Base-by-base conservation (phyloP, 441 rosid genomes). In the Syzygium syzygioides region DNA sequence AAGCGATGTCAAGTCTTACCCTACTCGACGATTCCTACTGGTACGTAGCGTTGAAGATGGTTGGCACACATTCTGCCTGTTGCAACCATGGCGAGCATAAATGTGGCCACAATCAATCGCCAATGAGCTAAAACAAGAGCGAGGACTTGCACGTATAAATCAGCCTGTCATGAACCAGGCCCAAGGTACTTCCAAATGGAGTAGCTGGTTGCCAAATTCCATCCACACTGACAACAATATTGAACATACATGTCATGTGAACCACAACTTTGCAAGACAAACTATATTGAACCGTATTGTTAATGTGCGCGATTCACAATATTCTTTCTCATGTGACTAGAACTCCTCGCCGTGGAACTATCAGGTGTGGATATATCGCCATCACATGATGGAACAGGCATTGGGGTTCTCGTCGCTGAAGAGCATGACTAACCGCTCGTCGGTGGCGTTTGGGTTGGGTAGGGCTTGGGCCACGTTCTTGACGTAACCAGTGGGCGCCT, bases 371-470 rank as follows among this genome's bases (percentile, higher is more conserved):
- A 23, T 41, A 23, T 34, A 30, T n/a, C 37, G 11, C 17, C 48
- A 20, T 87, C 92, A 97, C 99, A 97, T 96, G 86, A 97, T 86
- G 48, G 95, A 91, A 89, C 99, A 97, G 1, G 97, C 97, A 85
- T 97, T 90, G 4, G 98, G 98, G 88, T 97, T 96, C 85, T 97
- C 98, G 79, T 97, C 99, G 68, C 96, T 96, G 86, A 97, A 97
- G 87, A 95, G 87, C 25, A 93, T 37, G 52, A 93, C 89, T 76
- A 94, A 86, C 89, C 15, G 91, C 88, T 97, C 97, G 11, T 93
- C 94, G 4, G 95, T 12, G 1, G 94, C 91, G 37, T 92, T 92
- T 1, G 97, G 97, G 89, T 90, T 94, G 12, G 96, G 95, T 85
- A 92, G 92, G 7, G 98, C 97, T 62, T 95, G 97, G 37, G 89